Percentiles rank a stretch among this genome's conserved stretches.
These are phyloP conservation scores for Bocquillonia castaneifolia DNA, from an alignment of 441 rosid species.

Conservation along the genomic window DNA sequence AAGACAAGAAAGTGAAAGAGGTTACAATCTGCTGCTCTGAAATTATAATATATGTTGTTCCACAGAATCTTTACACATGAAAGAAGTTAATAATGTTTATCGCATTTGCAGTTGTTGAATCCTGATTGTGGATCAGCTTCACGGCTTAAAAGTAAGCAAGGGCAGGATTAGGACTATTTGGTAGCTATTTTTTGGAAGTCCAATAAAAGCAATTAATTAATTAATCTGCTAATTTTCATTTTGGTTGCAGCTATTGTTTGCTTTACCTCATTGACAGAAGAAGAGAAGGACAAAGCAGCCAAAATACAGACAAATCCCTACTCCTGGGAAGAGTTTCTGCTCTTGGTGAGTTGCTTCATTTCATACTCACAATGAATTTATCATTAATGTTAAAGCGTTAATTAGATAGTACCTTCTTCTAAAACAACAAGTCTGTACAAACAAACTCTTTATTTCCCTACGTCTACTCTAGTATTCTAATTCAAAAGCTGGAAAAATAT, in stretches of 20 bases:
- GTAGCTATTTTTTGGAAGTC: constrained; percentile 7
- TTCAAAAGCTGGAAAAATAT: no score
- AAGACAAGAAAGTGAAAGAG: constrained; percentile 68
- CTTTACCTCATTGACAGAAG: constrained; percentile 57
- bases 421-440: no score
- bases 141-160: constrained; percentile 53
- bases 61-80: not conserved
- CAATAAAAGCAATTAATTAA: constrained; percentile 20
- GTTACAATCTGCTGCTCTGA: constrained; percentile 13
- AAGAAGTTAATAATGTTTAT: constrained; percentile 12
- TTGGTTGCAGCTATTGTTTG: constrained; percentile 64
- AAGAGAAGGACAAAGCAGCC: constrained; percentile 48
- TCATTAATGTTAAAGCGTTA: no score
- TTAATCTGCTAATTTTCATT: not conserved
- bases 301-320: constrained; percentile 45
- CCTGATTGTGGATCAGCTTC: constrained; percentile 47
- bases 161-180: not conserved
- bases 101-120: constrained; percentile 51
- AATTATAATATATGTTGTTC: constrained; percentile 10
- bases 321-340: constrained; percentile 75
- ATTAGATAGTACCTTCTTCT: no score
- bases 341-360: constrained; percentile 43
- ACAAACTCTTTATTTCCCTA: no score
- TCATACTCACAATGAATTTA: not conserved
- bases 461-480: no score